Base-by-base conservation (phyloP, 1,139 yeast genomes). In the Suhomyces coccinellae region DNA sequence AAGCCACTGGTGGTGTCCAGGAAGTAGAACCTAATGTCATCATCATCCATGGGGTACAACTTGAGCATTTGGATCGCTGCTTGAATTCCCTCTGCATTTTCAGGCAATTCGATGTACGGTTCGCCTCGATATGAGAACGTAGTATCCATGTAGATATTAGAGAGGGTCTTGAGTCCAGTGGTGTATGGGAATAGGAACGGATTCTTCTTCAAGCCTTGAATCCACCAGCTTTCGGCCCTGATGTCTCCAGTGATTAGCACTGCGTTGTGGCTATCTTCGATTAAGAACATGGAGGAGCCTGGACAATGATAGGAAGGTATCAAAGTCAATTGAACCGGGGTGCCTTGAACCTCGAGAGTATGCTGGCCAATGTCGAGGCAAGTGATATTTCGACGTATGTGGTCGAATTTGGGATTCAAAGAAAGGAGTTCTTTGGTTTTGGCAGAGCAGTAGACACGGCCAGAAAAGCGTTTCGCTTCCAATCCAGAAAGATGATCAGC, bases 171-270 rank as follows among this genome's bases (percentile, higher is more conserved):
- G 6, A 61, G 46, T 0, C 75, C 71, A 2, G 61, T 51, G 1
- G 70, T 61, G 48, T 71, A 82, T 0, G 83, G 82, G 20, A 69
- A 58, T 15, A 83, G 55, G 7, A 55, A 54, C 2, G 75, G 75
- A 46, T 73, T 71, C 33, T 66, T 68, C 3, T 54, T 48, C 11
- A 79, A 57, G 3, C 66, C 50, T 10, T 69, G 62, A 1, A 72
- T 58, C 77, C 82, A 80, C 80, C 83, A 78, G 0, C 54, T 39
- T 52, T 82, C 87, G 1, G 84, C 84, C 30, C 86, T 63, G 9
- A 80, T 49, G 53, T 83, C 87, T 2, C 87, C 88, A 0, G 87
- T 82, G 15, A 73, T 64, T 4, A 82, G 59, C 1, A 81, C 74
- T 0, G 77, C 58, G 12, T 52, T 57, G 1, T 40, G 36, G 0